Evolutionary conservation across 2,329 filamentous ascomycete species (phyloP).

Genomic region (Capronia coronata): DNA sequence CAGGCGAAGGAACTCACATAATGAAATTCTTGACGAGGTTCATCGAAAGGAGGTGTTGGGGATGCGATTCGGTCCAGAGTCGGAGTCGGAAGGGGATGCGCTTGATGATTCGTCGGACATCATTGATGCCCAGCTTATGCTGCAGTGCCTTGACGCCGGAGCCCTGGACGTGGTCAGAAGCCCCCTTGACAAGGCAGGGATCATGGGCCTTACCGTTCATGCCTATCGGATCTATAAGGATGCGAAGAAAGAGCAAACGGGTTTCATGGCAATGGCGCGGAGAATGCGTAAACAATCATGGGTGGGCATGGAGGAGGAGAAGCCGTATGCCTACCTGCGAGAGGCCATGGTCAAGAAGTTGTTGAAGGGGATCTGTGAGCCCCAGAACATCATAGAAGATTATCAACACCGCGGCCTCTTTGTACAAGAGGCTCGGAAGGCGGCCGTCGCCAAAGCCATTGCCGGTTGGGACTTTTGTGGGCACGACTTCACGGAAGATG

Average conservation of each 20-base stretch:
- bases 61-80: slow-evolving; percentile 21
- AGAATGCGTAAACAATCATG: slow-evolving; percentile 79
- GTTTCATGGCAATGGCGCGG: slow-evolving; percentile 60
- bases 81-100: slow-evolving; percentile 19
- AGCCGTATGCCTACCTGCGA: slow-evolving; percentile 80
- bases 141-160: slow-evolving; percentile 74
- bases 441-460: slow-evolving; percentile 61
- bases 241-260: slow-evolving; percentile 64
- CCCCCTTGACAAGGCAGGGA: slow-evolving; percentile 66
- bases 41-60: slow-evolving; percentile 11
- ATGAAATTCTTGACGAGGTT: slow-evolving; percentile 12
- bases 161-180: slow-evolving; percentile 79
- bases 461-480: slow-evolving; percentile 83
- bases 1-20: slow-evolving; percentile 26
- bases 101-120: slow-evolving; percentile 33
- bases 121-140: slow-evolving; percentile 50
- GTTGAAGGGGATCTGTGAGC: slow-evolving; percentile 82
- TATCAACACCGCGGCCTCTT: slow-evolving; percentile 60
- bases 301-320: slow-evolving; percentile 79
- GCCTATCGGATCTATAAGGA: slow-evolving; percentile 77
- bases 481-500: slow-evolving; percentile 82
- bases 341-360: slow-evolving; percentile 90
- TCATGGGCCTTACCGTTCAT: slow-evolving; percentile 71
- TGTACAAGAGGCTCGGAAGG: slow-evolving; percentile 59
- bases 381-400: slow-evolving; percentile 55